Evolutionary conservation across 2,329 filamentous ascomycete genomes (phyloP), one percentile per base, ranked within the genome.

Genomic region (Apiospora saccharicola): DNA sequence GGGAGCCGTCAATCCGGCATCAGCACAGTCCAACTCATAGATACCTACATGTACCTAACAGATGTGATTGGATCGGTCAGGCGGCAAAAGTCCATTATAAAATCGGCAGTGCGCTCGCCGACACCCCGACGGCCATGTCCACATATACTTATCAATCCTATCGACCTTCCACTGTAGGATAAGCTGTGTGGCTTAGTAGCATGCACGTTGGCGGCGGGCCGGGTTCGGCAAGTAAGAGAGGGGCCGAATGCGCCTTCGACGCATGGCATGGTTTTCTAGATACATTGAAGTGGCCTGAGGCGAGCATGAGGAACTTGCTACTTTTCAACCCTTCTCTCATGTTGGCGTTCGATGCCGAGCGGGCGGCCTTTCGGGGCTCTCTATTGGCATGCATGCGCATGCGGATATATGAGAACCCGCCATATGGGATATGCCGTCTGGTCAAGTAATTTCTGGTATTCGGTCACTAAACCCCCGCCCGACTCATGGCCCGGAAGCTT

Each of bases 401-500:
- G 16, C 4, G 53, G 53, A 30, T 34, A 61, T 34, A 10, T 19
- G 16, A 22, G 26, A 16, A 22, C 6, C 26, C 1, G 6, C 16
- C 34, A 6, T 7, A 3, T 22, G 7, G 26, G 1, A 34, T 57
- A 12, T 51, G 47, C 12, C 47, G 47, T 51, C 47, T 24, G 49
- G 49, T 13, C n/a, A 26, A 51, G 49, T 10, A 26, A 51, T 1
- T 51, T 51, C 22, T 8, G n/a, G 8, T 24, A 49, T 26, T 12
- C 49, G 49, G 49, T n/a, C 24, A 51, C n/a, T 51, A 51, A 51
- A 4, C 49, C n/a, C 13, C n/a, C 24, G n/a, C 24, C 49, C n/a
- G 49, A 51, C 49, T 51, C 49, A 14, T n/a, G 24, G n/a, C n/a
- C n/a, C 49, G 49, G 49, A 51, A 51, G 49, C 49, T 51, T 24